Evolutionary conservation across 169 alveolate genomes (phyloP), one percentile per base, ranked within the genome.

Genomic region (Plasmodium vinckei): DNA sequence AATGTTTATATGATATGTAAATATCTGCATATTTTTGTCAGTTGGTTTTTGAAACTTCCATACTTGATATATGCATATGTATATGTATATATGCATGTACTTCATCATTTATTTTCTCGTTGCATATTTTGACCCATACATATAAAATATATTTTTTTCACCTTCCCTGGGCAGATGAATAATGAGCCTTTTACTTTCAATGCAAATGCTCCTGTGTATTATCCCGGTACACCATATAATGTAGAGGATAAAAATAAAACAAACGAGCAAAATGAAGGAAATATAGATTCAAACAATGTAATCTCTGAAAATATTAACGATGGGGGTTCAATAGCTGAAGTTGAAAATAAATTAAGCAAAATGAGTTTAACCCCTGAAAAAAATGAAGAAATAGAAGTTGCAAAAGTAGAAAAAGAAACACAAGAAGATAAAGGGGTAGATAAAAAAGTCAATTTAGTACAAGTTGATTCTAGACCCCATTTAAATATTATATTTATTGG

Each of bases 401-500:
- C 6, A 3, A 33, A 33, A 33, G 75, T 17, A 46, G 47, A 15
- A 12, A 73, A 71, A 23, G 91, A 71, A 12, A 17, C 49, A 39
- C 73, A 67, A 46, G 75, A 54, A 47, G 91, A 84, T 21, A 53
- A 49, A 12, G n/a, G 19, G 12, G 9, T 0, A 59, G 73, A 84
- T 10, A 54, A 49, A 49, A 93, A 91, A 33, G 79, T 71, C 3
- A 88, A 65, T 21, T 39, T 69, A 60, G 90, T 89, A 9, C 92
- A 91, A n/a, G 96, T 96, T 17, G 98, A 96, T 69, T 93, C 97
- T 9, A 88, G 98, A 84, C 98, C 94, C 23, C 98, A 97, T 39
- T 89, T 96, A 88, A 98, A 98, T 87, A 94, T 99, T 33, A 99
- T 99, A 25, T 99, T 98, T 93, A 99, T 99, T 39, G 99, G 99